Conservation (phyloP, 305 asterid species). For the Solanum aculeatissimum region DNA sequence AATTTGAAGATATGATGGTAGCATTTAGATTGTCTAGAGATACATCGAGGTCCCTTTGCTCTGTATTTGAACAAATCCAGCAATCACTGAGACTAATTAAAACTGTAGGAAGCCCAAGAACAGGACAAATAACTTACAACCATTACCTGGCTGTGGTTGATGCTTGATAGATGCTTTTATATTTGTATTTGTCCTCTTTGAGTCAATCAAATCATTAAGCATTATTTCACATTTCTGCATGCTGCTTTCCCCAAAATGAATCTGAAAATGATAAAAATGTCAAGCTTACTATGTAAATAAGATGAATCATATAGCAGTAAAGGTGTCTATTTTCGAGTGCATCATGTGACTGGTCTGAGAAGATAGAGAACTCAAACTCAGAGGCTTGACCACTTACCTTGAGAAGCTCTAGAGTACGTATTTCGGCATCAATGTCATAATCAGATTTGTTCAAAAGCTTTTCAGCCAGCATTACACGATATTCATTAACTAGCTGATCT, state of each 20-base stretch:
- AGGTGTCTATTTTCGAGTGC: not conserved
- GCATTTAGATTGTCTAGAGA: conserved; percentile 65
- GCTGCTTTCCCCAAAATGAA: conserved; percentile 97
- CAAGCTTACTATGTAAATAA: not conserved
- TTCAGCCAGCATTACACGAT: conserved; percentile 98
- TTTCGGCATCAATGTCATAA: conserved; percentile 92
- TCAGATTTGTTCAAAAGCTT: conserved; percentile 90
- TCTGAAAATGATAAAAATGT: conserved; percentile 36
- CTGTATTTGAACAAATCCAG: conserved; percentile 21
- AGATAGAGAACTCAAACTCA: not conserved
- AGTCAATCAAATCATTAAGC: conserved; percentile 95
- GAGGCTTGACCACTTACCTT: conserved; percentile 42
- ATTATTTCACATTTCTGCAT: conserved; percentile 97
- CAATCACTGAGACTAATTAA: not conserved
- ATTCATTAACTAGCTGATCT: conserved; percentile 95
- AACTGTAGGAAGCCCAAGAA: not conserved
- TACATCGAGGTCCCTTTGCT: conserved; percentile 37
- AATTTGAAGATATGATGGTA: conserved; percentile 83
- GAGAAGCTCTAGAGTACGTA: conserved; percentile 88
- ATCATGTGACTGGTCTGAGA: not conserved
- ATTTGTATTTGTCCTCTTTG: conserved; percentile 86
- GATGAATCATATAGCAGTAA: conserved; percentile 12
- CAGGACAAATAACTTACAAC: not conserved
- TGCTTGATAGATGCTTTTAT: conserved; percentile 66
- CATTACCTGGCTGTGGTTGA: conserved; percentile 50